Base-by-base conservation (phyloP, 805 yeast species). In the Scheffersomyces amazonensis region DNA sequence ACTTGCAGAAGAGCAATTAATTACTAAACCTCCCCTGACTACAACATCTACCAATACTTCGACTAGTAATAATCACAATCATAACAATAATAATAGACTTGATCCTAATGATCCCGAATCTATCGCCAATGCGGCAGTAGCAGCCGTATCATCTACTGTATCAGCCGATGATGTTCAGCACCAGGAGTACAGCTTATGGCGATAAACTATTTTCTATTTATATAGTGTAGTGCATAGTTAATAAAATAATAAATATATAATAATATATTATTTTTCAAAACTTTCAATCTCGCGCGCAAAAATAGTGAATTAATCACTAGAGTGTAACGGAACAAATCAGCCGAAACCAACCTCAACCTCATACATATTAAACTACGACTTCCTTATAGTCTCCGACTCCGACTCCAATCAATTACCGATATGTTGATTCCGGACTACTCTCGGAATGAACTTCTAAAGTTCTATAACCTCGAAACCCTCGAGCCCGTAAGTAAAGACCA, bases 111-210 rank as follows among this genome's bases (percentile, higher is more conserved):
- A 62, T 36, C 60, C 67, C 2, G 52, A 63, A 3, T 45, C 58
- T 13, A 60, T 62, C 10, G 70, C 69, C 21, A 61, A 53, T 33
- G 69, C 69, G 1, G 66, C 69, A 1, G 69, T 64, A 6, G 30
- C 30, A 15, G 68, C 69, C 1, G 67, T 68, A 0, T 66, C 61
- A 2, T 41, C 64, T 8, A 46, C 63, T 3, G 51, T 53, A 1
- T 54, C 51, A 9, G 57, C 40, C 3, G 63, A 49, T 10, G 60
- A 55, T 10, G 50, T 59, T 5, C 63, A 54, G 34, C 66, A 56
- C 16, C 69, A 64, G 42, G 67, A 62, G 40, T 64, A 58, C 44
- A 55, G 60, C 37, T 49, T 64, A 15, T 64, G 70, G 70, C 44
- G 69, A 31, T 64, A 43, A 37, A 10, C n/a, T n/a, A n/a, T n/a